phyloP scores from a whole-genome alignment of 78 protist species.

The Andalucia godoyi region DNA sequence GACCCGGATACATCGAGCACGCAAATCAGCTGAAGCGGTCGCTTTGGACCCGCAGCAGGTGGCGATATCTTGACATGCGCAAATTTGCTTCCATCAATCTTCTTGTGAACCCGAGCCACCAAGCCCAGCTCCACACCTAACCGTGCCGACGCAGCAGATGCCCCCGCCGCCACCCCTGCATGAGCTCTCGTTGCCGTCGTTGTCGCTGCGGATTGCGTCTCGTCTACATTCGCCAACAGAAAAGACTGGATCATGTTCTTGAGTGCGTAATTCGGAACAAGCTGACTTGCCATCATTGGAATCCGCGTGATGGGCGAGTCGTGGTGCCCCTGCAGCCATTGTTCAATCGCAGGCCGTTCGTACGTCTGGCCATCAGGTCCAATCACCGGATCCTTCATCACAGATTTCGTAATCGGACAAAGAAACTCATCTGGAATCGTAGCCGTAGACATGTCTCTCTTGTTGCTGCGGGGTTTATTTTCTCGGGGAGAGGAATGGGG shows the following conservation, averaged over 20 bases:
- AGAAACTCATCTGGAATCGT: constrained; percentile 34
- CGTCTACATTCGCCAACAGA: background rate
- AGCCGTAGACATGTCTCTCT: background rate
- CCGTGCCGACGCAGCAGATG: too few species aligned
- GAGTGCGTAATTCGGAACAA: constrained; percentile 36
- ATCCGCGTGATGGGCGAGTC: constrained; percentile 27
- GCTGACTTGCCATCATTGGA: background rate
- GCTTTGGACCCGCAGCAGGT: too few species aligned
- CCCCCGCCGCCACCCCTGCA: too few species aligned
- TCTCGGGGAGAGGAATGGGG: background rate
- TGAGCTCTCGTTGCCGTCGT: background rate
- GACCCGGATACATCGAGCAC: constrained; percentile 43
- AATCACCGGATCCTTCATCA: constrained; percentile 53
- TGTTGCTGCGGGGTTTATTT: background rate
- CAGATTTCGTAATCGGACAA: constrained; percentile 38
- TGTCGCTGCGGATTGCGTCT: too few species aligned
- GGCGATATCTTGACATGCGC: background rate
- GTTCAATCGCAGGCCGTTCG: constrained; percentile 38
- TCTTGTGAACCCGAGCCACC: too few species aligned
- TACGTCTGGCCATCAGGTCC: constrained; percentile 40
- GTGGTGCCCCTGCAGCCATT: constrained; percentile 16
- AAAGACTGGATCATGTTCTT: constrained; percentile 10
- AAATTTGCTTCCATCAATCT: too few species aligned
- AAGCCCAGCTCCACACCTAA: too few species aligned
- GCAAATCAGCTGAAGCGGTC: constrained; percentile 20